phyloP scores from a whole-genome alignment of 192 early-diverging fungal genomes.

The Linnemannia zychae region DNA sequence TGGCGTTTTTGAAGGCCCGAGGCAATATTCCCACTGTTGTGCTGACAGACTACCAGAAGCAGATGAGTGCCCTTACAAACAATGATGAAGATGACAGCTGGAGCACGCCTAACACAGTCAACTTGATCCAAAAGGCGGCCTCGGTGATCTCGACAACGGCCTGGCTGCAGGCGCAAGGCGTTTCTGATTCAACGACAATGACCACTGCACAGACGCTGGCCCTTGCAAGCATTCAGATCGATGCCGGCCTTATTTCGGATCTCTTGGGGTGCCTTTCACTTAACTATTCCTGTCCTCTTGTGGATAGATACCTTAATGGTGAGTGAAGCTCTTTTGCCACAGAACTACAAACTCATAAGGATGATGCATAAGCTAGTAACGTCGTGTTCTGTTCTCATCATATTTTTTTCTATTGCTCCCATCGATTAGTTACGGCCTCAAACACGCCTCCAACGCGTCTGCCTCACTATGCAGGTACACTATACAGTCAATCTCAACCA shows the following conservation, averaged over 20 bases:
- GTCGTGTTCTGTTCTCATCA: background rate
- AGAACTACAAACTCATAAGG: no score
- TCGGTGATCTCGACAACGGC: slow-evolving; percentile 69
- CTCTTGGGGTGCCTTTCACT: slow-evolving; percentile 73
- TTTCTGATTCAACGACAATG: slow-evolving; percentile 34
- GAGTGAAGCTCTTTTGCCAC: background rate
- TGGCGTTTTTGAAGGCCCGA: slow-evolving; percentile 76
- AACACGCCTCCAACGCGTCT: slow-evolving; percentile 34
- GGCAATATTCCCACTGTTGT: slow-evolving; percentile 74
- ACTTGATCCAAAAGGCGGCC: slow-evolving; percentile 71
- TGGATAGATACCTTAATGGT: slow-evolving; percentile 64
- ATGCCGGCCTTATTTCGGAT: slow-evolving; percentile 67
- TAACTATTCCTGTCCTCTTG: slow-evolving; percentile 75
- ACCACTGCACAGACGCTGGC: slow-evolving; percentile 47
- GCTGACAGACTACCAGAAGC: slow-evolving; percentile 69
- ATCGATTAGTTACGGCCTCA: slow-evolving; percentile 25
- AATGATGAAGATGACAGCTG: slow-evolving; percentile 57
- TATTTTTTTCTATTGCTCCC: no score
- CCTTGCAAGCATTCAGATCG: slow-evolving; percentile 62
- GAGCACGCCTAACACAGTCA: slow-evolving; percentile 49
- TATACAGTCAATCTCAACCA: slow-evolving; percentile 50
- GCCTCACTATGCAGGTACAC: slow-evolving; percentile 63
- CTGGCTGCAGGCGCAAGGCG: slow-evolving; percentile 64
- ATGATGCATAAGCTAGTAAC: no score
- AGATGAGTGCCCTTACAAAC: slow-evolving; percentile 63